Conservation (phyloP, 2,329 filamentous ascomycete species). For the Aspergillus costaricaensis region DNA sequence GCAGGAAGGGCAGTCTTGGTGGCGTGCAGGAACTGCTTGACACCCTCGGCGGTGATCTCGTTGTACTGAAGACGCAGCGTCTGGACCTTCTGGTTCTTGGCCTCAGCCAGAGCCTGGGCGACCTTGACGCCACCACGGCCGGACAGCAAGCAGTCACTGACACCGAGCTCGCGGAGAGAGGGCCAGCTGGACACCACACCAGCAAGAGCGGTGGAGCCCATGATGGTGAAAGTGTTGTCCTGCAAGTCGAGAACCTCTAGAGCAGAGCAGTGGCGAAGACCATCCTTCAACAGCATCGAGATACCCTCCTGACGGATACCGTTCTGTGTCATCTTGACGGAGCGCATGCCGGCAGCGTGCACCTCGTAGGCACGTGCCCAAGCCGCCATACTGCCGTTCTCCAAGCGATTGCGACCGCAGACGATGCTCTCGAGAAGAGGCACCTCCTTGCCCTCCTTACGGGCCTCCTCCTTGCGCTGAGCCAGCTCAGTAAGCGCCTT, state of each 20-base stretch:
- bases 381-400: conserved; percentile 93
- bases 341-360: conserved; percentile 73
- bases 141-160: conserved; percentile 84
- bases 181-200: conserved; percentile 74
- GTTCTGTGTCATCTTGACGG: conserved; percentile 97
- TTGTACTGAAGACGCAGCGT: conserved; percentile 87
- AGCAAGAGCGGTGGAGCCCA: conserved; percentile 76
- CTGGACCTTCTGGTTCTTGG: conserved; percentile 77
- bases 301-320: conserved; percentile 95
- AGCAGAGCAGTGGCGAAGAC: conserved; percentile 68
- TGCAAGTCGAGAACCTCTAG: conserved; percentile 85
- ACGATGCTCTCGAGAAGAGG: conserved; percentile 93
- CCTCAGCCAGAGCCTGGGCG: conserved; percentile 70
- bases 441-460: conserved; percentile 63
- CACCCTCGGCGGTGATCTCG: conserved; percentile 77
- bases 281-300: conserved; percentile 73
- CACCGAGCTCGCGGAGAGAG: conserved; percentile 75
- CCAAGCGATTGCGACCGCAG: conserved; percentile 91
- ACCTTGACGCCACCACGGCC: conserved; percentile 75
- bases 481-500: conserved; percentile 83
- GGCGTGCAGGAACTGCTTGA: conserved; percentile 71
- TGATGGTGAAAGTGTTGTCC: conserved; percentile 92
- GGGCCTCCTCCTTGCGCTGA: conserved; percentile 75
- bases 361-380: conserved; percentile 88
- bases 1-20: conserved; percentile 69